These are phyloP conservation scores for Dimocarpus longan DNA, from an alignment of 345 rosid genomes.

Conservation along the genomic window DNA sequence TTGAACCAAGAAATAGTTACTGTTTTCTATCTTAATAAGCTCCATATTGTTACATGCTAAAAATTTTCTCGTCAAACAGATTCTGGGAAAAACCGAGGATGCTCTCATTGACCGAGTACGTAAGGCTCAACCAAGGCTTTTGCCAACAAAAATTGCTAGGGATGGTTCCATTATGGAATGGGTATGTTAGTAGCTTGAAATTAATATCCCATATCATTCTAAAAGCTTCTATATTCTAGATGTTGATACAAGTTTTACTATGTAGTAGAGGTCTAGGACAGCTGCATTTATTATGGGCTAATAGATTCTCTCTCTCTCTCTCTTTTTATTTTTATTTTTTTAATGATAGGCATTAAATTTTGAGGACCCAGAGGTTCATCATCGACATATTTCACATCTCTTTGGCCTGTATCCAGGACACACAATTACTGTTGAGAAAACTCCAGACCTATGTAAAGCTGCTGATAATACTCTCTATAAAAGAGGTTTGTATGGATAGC, in stretches of 20 bases:
- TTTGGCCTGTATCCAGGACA: constrained; percentile 96
- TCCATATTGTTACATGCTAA: background rate
- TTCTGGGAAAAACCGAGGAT: constrained; percentile 59
- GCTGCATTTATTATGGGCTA: constrained; percentile 6
- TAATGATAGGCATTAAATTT: constrained; percentile 64
- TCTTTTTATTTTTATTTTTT: background rate
- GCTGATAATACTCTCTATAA: constrained; percentile 68
- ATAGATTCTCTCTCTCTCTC: background rate
- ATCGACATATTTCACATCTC: constrained; percentile 89
- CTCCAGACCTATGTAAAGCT: constrained; percentile 77
- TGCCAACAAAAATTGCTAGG: constrained; percentile 64
- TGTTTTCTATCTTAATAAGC: constrained; percentile 19
- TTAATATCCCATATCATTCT: background rate
- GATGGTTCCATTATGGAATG: constrained; percentile 98
- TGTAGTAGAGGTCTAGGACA: background rate
- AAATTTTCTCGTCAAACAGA: constrained; percentile 39
- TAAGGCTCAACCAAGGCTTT: constrained; percentile 66
- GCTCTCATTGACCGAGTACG: constrained; percentile 58
- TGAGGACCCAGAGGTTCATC: constrained; percentile 76
- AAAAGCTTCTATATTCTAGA: constrained; percentile 1
- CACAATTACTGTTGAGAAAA: constrained; percentile 64
- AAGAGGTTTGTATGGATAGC: constrained; percentile 56
- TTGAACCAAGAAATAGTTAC: background rate
- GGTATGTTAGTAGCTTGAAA: constrained; percentile 41
- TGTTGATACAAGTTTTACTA: constrained; percentile 3